Evolutionary conservation across 306 rosid species (phyloP).

Genomic region (Sesbania bispinosa): DNA sequence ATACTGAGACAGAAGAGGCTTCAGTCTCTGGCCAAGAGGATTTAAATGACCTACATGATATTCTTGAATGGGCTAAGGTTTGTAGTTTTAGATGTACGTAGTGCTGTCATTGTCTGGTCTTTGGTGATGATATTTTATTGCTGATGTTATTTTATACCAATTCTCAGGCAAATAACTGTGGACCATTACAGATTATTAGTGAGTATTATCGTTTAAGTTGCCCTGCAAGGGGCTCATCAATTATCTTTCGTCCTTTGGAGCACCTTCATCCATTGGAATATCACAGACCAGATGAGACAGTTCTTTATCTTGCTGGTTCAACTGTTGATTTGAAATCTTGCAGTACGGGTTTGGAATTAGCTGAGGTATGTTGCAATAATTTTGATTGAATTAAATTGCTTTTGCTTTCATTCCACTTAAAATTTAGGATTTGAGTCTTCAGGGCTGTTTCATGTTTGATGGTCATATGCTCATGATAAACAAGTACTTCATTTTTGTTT

Average conservation of each 20-base stretch:
- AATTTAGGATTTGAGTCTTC: conserved; percentile 15
- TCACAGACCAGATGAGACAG: conserved; percentile 54
- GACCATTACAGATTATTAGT: conserved; percentile 78
- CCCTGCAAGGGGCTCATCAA: conserved; percentile 72
- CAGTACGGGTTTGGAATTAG: conserved; percentile 59
- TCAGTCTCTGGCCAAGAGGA: conserved; percentile 96
- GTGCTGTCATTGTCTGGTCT: conserved; percentile 5
- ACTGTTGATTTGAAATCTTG: conserved; percentile 73
- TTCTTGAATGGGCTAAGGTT: conserved; percentile 99
- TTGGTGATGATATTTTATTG: conserved; percentile 11
- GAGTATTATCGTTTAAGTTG: conserved; percentile 69
- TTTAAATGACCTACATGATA: conserved; percentile 69
- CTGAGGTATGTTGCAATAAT: too few species aligned
- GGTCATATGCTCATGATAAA: neutral
- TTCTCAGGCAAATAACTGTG: conserved; percentile 76
- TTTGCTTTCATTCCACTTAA: conserved; percentile 4
- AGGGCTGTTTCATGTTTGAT: neutral
- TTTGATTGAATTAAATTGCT: conserved; percentile 13
- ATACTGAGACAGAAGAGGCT: conserved; percentile 89
- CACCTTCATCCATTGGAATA: conserved; percentile 48
- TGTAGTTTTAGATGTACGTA: conserved; percentile 19
- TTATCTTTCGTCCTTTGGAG: conserved; percentile 75
- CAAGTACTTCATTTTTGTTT: too few species aligned
- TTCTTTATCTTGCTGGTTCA: conserved; percentile 68
- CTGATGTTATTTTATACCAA: conserved; percentile 10